Evolutionary conservation across 2,329 filamentous ascomycete species (phyloP).

Genomic region (Aspergillus hortae): DNA sequence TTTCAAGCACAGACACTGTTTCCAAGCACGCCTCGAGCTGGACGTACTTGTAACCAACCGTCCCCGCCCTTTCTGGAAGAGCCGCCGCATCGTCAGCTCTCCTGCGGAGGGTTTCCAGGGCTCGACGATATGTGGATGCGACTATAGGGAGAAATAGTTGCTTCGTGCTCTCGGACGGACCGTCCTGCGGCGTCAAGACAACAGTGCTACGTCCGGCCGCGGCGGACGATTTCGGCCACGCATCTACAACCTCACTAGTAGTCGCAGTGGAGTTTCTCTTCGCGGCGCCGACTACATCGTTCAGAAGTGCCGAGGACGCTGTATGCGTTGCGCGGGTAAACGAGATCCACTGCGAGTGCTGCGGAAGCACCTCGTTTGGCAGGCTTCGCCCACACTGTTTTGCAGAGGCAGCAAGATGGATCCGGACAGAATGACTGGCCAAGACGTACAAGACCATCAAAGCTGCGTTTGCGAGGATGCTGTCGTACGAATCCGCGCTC

Average conservation of each 20-base stretch:
- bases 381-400: constrained; percentile 12
- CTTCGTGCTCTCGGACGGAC: constrained; percentile 16
- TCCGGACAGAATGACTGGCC: constrained; percentile 36
- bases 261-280: not conserved
- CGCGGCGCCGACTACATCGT: constrained; percentile 4
- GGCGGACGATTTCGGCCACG: not conserved
- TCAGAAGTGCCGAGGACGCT: constrained; percentile 32
- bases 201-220: not conserved
- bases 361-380: constrained; percentile 27
- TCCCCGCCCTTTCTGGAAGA: constrained; percentile 1
- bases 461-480: constrained; percentile 38
- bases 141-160: constrained; percentile 16
- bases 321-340: constrained; percentile 35
- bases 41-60: not conserved
- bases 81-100: constrained; percentile 9
- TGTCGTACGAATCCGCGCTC: constrained; percentile 30
- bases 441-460: constrained; percentile 44
- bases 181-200: constrained; percentile 11
- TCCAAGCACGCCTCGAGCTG: constrained; percentile 15
- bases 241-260: constrained; percentile 1
- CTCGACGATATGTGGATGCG: constrained; percentile 13
- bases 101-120: constrained; percentile 8
- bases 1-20: constrained; percentile 16
- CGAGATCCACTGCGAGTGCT: constrained; percentile 37
- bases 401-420: constrained; percentile 28